These are phyloP conservation scores for Candida sanyaensis DNA, from an alignment of 1,139 yeast species.

Conservation along the genomic window DNA sequence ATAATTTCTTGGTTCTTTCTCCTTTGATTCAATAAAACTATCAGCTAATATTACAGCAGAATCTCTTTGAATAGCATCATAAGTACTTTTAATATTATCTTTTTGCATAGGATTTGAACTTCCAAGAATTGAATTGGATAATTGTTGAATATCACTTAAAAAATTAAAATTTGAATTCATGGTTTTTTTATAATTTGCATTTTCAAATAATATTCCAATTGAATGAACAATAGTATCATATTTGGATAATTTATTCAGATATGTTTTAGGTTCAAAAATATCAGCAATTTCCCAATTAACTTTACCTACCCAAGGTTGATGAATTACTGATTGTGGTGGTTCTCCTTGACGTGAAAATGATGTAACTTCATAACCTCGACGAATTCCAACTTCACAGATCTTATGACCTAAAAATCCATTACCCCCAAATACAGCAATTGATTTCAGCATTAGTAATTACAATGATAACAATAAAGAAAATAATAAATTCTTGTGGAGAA, in stretches of 20 bases:
- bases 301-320: constrained; percentile 49
- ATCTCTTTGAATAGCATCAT: constrained; percentile 66
- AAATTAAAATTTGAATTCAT: constrained; percentile 44
- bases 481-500: no score
- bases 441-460: constrained; percentile 18
- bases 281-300: constrained; percentile 74
- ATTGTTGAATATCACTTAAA: constrained; percentile 30
- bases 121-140: constrained; percentile 32
- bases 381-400: constrained; percentile 69
- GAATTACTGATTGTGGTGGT: constrained; percentile 39
- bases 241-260: constrained; percentile 45
- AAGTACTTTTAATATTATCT: constrained; percentile 39
- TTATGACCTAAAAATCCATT: constrained; percentile 77
- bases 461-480: no score
- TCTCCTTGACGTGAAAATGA: constrained; percentile 63
- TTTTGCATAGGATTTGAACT: constrained; percentile 57
- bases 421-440: constrained; percentile 80
- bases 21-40: constrained; percentile 38
- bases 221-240: constrained; percentile 80
- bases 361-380: constrained; percentile 62
- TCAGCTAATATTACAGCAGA: constrained; percentile 70
- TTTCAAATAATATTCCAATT: constrained; percentile 72
- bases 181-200: constrained; percentile 61
- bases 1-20: constrained; percentile 42
- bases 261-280: constrained; percentile 63